A percentile compares a stretch with the other conserved stretches of the same genome.
phyloP scores from a whole-genome alignment of 225 moss, liverwort and hornwort genomes.

The Ulota crispa region DNA sequence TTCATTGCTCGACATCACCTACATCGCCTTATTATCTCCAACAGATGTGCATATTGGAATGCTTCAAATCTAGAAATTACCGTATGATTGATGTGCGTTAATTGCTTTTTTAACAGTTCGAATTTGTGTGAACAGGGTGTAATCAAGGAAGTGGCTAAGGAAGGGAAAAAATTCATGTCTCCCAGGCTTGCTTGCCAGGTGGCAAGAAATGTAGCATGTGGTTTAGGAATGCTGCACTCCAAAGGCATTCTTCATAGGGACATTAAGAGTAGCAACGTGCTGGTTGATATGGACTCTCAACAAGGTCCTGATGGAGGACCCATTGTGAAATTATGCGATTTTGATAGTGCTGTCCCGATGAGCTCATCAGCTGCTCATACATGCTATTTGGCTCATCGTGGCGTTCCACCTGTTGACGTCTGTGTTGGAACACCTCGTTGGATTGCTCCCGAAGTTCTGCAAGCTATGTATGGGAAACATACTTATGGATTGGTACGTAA shows the following conservation, averaged over 20 bases:
- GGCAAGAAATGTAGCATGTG: conserved; percentile 85
- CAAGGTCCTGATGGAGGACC: conserved; percentile 63
- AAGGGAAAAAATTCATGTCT: conserved; percentile 63
- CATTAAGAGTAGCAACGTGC: conserved; percentile 90
- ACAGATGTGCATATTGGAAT: conserved; percentile 4
- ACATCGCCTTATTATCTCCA: background rate
- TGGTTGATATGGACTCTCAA: conserved; percentile 69
- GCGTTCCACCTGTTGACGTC: conserved; percentile 82
- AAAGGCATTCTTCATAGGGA: conserved; percentile 90
- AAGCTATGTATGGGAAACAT: conserved; percentile 83
- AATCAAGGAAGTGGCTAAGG: conserved; percentile 50
- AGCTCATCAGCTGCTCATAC: conserved; percentile 82
- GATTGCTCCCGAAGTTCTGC: conserved; percentile 96
- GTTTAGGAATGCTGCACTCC: conserved; percentile 71
- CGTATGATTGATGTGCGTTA: background rate
- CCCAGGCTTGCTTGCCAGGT: conserved; percentile 78
- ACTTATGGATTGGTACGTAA: conserved; percentile 78
- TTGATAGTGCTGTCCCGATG: conserved; percentile 88
- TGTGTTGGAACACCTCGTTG: conserved; percentile 97
- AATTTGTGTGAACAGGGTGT: conserved; percentile 53
- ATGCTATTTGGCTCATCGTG: conserved; percentile 90
- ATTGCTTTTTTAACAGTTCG: conserved; percentile 10
- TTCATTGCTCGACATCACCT: background rate
- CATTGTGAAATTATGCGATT: conserved; percentile 85
- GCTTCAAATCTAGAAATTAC: background rate